These are phyloP conservation scores for Aspergillus uvarum DNA, from an alignment of 2,329 filamentous ascomycete genomes.

Conservation along the genomic window DNA sequence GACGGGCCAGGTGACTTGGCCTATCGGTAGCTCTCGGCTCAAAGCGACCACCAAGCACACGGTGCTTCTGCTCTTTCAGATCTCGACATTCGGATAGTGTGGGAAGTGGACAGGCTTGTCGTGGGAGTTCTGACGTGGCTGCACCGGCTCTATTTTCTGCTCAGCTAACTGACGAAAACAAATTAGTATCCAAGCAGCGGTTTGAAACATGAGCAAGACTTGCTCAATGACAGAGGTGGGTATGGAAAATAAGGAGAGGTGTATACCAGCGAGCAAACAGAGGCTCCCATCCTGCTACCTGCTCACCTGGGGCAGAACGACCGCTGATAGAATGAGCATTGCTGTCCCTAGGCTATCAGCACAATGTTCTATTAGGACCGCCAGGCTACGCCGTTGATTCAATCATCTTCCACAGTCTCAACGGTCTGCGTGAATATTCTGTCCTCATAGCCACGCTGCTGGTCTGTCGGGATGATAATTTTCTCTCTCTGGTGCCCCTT, in stretches of 20 bases:
- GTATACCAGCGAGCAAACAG: not conserved
- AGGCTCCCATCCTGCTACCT: not conserved
- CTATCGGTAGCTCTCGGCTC: not conserved
- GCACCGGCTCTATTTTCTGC: not conserved
- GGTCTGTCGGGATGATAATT: not conserved
- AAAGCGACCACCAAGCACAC: not conserved
- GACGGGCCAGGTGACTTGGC: not conserved
- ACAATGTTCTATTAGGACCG: not conserved
- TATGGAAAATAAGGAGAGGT: not conserved
- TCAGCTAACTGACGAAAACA: not conserved
- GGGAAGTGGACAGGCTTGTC: not conserved
- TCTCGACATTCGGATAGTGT: not conserved
- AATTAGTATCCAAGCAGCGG: not conserved
- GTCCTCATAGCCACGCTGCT: not conserved
- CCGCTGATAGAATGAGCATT: not conserved
- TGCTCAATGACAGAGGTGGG: not conserved
- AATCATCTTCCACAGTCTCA: not conserved
- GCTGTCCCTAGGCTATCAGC: not conserved
- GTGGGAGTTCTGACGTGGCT: not conserved
- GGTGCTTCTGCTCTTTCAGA: not conserved
- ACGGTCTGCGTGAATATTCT: not conserved
- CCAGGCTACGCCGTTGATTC: not conserved
- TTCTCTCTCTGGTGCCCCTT: not conserved
- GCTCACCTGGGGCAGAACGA: not conserved
- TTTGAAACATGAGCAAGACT: not conserved